Evolutionary conservation across 441 rosid species (phyloP).

Genomic region (Iberis amara): DNA sequence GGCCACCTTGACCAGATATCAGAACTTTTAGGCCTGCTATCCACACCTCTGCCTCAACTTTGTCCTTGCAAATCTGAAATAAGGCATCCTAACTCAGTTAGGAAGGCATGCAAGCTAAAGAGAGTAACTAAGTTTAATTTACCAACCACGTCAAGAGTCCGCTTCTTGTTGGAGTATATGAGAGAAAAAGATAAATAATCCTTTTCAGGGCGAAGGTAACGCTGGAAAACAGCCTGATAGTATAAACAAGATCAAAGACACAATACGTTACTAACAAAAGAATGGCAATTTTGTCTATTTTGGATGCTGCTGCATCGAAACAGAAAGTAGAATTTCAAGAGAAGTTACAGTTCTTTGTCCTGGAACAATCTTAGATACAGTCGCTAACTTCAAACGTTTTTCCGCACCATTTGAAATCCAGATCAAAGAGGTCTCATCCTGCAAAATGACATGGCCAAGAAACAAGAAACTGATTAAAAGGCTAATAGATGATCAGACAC

Average conservation of each 20-base stretch:
- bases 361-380: slow-evolving; percentile 76
- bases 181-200: slow-evolving; percentile 89
- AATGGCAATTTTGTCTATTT: neutral
- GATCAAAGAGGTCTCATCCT: slow-evolving; percentile 91
- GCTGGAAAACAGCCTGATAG: slow-evolving; percentile 78
- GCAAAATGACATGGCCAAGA: slow-evolving; percentile 29
- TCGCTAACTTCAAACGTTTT: slow-evolving; percentile 74
- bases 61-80: slow-evolving; percentile 80
- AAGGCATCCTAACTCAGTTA: slow-evolving; percentile 15
- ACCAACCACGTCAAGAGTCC: slow-evolving; percentile 94
- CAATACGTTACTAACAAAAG: slow-evolving; percentile 21
- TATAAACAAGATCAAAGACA: slow-evolving; percentile 21
- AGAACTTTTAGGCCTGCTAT: slow-evolving; percentile 73
- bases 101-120: slow-evolving; percentile 1
- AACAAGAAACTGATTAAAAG: neutral
- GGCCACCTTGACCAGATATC: slow-evolving; percentile 77
- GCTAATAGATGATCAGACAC: slow-evolving; percentile 9
- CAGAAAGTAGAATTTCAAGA: slow-evolving; percentile 6
- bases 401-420: slow-evolving; percentile 86
- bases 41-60: slow-evolving; percentile 93
- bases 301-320: neutral
- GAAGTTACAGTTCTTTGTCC: slow-evolving; percentile 94
- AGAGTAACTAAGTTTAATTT: slow-evolving; percentile 22
- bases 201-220: slow-evolving; percentile 76
- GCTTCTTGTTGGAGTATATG: slow-evolving; percentile 71